phyloP scores from a whole-genome alignment of 2,329 filamentous ascomycete genomes.

The Cladosporium velox region DNA sequence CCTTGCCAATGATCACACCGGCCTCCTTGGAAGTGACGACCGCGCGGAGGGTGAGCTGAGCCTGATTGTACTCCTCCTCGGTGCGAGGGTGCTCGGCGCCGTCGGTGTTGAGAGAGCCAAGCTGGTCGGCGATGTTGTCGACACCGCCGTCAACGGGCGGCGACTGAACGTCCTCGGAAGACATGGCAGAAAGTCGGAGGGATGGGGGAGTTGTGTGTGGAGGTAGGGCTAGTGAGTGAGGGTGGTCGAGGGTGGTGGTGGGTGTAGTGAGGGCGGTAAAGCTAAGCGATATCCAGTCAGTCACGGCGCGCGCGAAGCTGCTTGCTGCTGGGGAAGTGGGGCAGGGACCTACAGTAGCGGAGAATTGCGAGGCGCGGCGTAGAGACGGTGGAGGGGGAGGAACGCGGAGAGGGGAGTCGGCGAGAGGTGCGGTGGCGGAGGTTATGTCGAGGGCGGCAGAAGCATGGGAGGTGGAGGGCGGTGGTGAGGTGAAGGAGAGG shows the following conservation, averaged over 20 bases:
- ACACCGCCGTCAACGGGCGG: slow-evolving; percentile 34
- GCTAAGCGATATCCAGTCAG: slow-evolving; percentile 13
- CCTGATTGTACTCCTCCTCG: slow-evolving; percentile 93
- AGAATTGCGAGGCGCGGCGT: slow-evolving; percentile 3
- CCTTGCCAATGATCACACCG: slow-evolving; percentile 98
- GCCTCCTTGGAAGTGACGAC: slow-evolving; percentile 99
- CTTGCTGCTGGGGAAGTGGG: slow-evolving; percentile 19
- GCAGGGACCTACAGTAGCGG: slow-evolving; percentile 15
- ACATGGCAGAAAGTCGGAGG: slow-evolving; percentile 29
- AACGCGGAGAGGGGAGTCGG: slow-evolving; percentile 5
- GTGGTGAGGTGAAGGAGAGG: neutral
- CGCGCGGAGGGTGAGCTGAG: slow-evolving; percentile 89
- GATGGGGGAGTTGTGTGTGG: neutral
- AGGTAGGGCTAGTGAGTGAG: slow-evolving; percentile 10
- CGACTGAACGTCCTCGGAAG: slow-evolving; percentile 33
- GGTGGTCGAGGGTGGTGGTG: neutral
- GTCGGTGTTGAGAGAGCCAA: slow-evolving; percentile 46
- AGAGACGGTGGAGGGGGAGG: slow-evolving; percentile 11
- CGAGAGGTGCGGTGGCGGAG: slow-evolving; percentile 5
- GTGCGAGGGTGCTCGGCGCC: slow-evolving; percentile 87
- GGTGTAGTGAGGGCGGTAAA: slow-evolving; percentile 11
- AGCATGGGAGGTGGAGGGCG: neutral
- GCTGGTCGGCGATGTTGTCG: slow-evolving; percentile 43
- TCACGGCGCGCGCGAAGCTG: slow-evolving; percentile 16
- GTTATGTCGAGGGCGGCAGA: neutral